phyloP scores from a whole-genome alignment of 768 basidiomycete species.

The Butyriboletus loyo region DNA sequence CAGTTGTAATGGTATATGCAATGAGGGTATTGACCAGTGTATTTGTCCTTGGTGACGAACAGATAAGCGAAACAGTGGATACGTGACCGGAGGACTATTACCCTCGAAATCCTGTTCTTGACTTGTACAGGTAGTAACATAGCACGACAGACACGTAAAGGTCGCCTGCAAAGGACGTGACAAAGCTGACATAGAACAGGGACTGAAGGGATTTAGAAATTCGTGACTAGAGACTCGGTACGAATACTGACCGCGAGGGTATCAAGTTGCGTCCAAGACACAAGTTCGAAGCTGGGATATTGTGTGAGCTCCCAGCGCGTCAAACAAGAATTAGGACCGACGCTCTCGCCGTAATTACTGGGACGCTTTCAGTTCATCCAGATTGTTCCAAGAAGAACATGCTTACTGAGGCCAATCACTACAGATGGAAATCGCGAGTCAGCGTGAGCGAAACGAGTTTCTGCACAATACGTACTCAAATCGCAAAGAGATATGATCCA shows the following conservation, averaged over 20 bases:
- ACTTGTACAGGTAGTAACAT: slow-evolving; percentile 45
- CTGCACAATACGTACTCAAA: slow-evolving; percentile 36
- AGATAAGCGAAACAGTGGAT: neutral
- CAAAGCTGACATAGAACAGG: slow-evolving; percentile 52
- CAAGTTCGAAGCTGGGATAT: slow-evolving; percentile 37
- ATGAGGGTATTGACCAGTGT: slow-evolving; percentile 47
- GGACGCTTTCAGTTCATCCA: neutral
- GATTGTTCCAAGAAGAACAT: neutral
- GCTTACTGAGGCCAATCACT: slow-evolving; percentile 15
- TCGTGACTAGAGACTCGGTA: neutral
- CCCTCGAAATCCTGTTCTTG: slow-evolving; percentile 52
- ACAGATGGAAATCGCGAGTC: neutral
- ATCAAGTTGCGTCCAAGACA: slow-evolving; percentile 37
- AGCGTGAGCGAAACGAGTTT: neutral
- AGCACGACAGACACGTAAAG: slow-evolving; percentile 48
- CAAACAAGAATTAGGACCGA: slow-evolving; percentile 23
- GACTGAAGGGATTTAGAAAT: slow-evolving; percentile 29
- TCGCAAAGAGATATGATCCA: slow-evolving; percentile 41
- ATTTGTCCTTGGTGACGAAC: slow-evolving; percentile 42
- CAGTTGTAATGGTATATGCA: slow-evolving; percentile 54
- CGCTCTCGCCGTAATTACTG: slow-evolving; percentile 55
- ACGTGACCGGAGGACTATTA: slow-evolving; percentile 14
- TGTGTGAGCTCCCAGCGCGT: neutral
- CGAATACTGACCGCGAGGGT: slow-evolving; percentile 36
- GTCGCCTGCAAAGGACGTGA: slow-evolving; percentile 48